These are phyloP conservation scores for Albatrellus ellisii DNA, from an alignment of 768 basidiomycete species.

Conservation along the genomic window DNA sequence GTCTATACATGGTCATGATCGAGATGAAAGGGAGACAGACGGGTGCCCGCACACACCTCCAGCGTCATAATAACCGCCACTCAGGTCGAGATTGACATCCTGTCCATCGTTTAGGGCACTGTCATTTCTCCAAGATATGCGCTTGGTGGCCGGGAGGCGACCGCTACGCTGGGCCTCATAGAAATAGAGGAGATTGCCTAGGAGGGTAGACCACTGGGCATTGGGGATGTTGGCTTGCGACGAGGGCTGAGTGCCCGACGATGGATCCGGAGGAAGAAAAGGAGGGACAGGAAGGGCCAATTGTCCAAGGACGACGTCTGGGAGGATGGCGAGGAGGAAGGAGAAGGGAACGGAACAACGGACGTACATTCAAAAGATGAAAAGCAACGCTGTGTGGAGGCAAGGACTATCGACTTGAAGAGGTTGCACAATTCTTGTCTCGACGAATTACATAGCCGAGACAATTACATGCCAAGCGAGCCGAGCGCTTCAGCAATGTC, in stretches of 20 bases:
- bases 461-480: not conserved
- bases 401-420: not conserved
- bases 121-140: conserved; percentile 82
- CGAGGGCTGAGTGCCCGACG: conserved; percentile 40
- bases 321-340: conserved; percentile 10
- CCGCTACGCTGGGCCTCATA: conserved; percentile 90
- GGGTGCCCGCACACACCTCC: conserved; percentile 41
- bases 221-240: conserved; percentile 33
- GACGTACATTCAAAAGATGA: not conserved
- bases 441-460: too few relatives aligned
- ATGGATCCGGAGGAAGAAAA: conserved; percentile 47
- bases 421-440: not conserved
- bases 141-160: conserved; percentile 46
- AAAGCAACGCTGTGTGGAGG: not conserved
- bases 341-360: not conserved
- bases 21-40: not conserved
- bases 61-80: conserved; percentile 88
- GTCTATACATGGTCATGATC: conserved; percentile 29
- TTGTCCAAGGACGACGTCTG: conserved; percentile 32
- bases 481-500: conserved; percentile 11
- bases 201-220: conserved; percentile 67
- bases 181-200: conserved; percentile 77
- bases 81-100: conserved; percentile 61
- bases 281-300: conserved; percentile 50
- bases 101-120: conserved; percentile 67